Base-by-base conservation (phyloP, 495 filamentous ascomycete genomes). In the Opeltia flavorubescens region DNA sequence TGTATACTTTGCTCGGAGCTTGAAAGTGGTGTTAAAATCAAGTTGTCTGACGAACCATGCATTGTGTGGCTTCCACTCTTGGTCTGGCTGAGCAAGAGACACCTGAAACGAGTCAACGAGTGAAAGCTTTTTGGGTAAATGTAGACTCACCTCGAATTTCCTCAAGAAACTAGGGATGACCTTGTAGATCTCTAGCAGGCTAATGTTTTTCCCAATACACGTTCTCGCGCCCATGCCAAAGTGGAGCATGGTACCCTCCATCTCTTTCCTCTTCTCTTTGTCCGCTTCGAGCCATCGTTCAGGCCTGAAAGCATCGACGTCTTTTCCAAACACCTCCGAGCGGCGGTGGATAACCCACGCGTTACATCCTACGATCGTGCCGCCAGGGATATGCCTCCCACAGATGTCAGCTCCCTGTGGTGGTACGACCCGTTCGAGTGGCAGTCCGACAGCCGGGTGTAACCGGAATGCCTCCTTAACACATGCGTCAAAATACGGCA, bases 1-100 rank as follows among this genome's bases (percentile, higher is more conserved):
- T 6, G 29, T 31, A 6, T 31, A 6, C 29, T 31, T 13, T 31
- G 29, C 13, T 24, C 38, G 38, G n/a, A 2, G 44, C 15, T 34
- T 45, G 51, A 83, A 83, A 28, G 60, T 67, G 7, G 76, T 71
- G 26, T 69, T 63, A 61, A 82, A 83, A 53, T 81, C 71, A 41
- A 70, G 59, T 61, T 84, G 81, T 59, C 80, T 71, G 45, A 84
- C 78, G 49, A 85, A 84, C 81, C 81, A 85, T 13, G 77, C 78
- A 59, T 83, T 83, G 40, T 81, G 71, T 38, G 75, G 64, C 58
- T 74, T 73, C 79, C 79, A 84, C 55, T 80, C 74, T 49, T 66
- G 66, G 17, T 60, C 67, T 2, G 78, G 77, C 55, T 75, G 63
- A 42, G 74, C 72, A 45, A 81, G 67, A 43, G 63, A 46, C 48